Percentiles rank a stretch among this genome's conserved stretches.
Evolutionary conservation across 345 rosid species (phyloP).

Genomic region (Eutrema japonicum): DNA sequence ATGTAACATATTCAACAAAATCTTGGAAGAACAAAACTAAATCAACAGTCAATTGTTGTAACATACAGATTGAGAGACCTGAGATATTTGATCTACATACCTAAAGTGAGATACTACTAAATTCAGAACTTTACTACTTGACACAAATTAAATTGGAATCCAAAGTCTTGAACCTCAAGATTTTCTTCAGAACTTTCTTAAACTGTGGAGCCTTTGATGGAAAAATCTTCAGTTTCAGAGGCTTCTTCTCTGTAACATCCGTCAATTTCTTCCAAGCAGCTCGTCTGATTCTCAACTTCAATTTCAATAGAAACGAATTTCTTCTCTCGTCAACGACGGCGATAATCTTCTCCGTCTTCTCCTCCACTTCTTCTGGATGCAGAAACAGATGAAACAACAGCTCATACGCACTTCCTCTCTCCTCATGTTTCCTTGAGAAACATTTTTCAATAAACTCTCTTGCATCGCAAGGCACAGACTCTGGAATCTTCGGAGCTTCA

Average conservation of each 20-base stretch:
- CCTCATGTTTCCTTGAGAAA: too few species aligned
- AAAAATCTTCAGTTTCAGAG: background rate
- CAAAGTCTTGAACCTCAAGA: background rate
- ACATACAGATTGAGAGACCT: background rate
- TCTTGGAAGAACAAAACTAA: too few species aligned
- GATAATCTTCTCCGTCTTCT: background rate
- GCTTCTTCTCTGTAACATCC: background rate
- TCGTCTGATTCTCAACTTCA: background rate
- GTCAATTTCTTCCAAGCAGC: background rate
- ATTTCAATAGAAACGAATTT: background rate
- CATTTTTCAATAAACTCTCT: background rate
- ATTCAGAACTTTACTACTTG: too few species aligned
- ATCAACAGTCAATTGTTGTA: too few species aligned
- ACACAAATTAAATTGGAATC: background rate
- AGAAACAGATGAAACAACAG: slow-evolving; percentile 2
- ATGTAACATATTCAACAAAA: too few species aligned
- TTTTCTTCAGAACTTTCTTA: background rate
- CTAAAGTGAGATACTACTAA: too few species aligned
- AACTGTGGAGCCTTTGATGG: too few species aligned
- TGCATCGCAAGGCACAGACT: background rate
- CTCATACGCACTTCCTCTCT: too few species aligned
- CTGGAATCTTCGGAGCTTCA: background rate
- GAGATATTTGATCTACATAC: too few species aligned
- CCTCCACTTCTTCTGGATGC: background rate
- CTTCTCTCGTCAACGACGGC: background rate